phyloP scores from a whole-genome alignment of 2,329 filamentous ascomycete species.

The Furcasterigmium sp. region DNA sequence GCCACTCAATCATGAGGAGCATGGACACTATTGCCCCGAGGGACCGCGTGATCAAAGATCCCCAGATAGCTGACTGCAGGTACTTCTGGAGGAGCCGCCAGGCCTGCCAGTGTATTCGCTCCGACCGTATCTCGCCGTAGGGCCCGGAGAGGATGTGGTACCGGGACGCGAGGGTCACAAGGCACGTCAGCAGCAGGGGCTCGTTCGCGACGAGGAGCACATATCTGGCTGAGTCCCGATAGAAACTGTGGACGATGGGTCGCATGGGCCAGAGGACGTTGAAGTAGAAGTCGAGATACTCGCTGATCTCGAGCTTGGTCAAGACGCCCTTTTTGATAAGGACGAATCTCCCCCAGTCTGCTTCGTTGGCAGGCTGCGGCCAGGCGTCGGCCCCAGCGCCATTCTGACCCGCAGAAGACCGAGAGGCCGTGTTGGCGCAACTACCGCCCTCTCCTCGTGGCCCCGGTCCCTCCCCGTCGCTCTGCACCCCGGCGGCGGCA shows the following conservation, averaged over 20 bases:
- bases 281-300: slow-evolving; percentile 1
- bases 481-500: not conserved
- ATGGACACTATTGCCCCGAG: not conserved
- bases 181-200: not conserved
- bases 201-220: not conserved
- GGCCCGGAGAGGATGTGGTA: not conserved
- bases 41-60: not conserved
- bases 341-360: not conserved
- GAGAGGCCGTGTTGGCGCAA: too few species aligned
- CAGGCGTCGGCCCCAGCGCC: too few species aligned
- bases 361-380: not conserved
- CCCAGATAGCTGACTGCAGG: not conserved
- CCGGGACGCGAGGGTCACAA: not conserved
- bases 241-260: slow-evolving; percentile 1
- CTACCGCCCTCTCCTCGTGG: too few species aligned
- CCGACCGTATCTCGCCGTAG: not conserved
- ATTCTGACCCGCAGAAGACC: too few species aligned
- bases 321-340: not conserved
- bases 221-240: not conserved
- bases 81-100: not conserved
- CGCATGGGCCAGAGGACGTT: not conserved
- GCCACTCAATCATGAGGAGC: slow-evolving; percentile 2
- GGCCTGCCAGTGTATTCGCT: slow-evolving; percentile 1
- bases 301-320: not conserved
- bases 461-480: not conserved